phyloP scores from a whole-genome alignment of 352 stramenopile species.

The Elongisporangium prolatum region DNA sequence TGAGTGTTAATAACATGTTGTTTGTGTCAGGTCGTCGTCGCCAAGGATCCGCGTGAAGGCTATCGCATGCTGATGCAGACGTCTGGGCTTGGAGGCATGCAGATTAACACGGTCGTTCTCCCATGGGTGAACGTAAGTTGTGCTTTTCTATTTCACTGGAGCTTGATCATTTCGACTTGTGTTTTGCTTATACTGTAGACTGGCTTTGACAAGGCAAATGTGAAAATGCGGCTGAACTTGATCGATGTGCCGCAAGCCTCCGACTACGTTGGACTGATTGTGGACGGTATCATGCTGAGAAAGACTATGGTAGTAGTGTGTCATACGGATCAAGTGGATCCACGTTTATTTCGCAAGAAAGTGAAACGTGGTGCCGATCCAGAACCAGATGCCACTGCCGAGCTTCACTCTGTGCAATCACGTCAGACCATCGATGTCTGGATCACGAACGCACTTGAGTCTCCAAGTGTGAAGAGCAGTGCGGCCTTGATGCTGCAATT shows the following conservation, averaged over 20 bases:
- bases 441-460: constrained; percentile 31
- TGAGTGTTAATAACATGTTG: not conserved
- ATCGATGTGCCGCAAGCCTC: constrained; percentile 7
- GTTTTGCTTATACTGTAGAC: not conserved
- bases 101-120: constrained; percentile 70
- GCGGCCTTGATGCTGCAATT: constrained; percentile 43
- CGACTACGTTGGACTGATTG: constrained; percentile 43
- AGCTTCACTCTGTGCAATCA: not conserved
- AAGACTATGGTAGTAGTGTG: constrained; percentile 55
- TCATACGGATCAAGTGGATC: constrained; percentile 42
- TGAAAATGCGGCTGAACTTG: not conserved
- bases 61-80: constrained; percentile 70
- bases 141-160: not conserved
- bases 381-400: not conserved
- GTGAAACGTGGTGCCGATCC: not conserved
- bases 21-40: constrained; percentile 40
- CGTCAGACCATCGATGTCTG: constrained; percentile 54
- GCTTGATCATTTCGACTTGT: not conserved
- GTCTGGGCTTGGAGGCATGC: constrained; percentile 65
- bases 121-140: constrained; percentile 37
- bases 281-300: constrained; percentile 45
- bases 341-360: constrained; percentile 25
- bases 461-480: constrained; percentile 21
- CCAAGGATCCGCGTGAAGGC: constrained; percentile 30
- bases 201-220: not conserved